These are phyloP conservation scores for Jamesozyma spencerorum DNA, from an alignment of 805 yeast species.

Conservation along the genomic window DNA sequence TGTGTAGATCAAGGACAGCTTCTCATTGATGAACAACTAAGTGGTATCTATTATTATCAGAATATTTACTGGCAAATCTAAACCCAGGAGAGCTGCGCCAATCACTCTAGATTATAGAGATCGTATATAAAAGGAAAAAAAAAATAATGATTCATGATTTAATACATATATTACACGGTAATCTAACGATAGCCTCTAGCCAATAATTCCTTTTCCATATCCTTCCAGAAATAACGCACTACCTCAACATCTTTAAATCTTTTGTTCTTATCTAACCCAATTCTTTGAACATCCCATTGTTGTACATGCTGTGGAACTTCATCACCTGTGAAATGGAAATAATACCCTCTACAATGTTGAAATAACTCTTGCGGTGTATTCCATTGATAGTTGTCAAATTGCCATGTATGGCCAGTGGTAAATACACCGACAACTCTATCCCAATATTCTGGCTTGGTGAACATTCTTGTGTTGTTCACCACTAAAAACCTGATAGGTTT, in stretches of 20 bases:
- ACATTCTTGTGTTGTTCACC: conserved; percentile 80
- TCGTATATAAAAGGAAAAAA: too few species aligned
- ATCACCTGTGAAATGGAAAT: conserved; percentile 68
- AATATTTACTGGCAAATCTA: conserved; percentile 32
- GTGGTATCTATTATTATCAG: conserved; percentile 55
- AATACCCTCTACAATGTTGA: conserved; percentile 77
- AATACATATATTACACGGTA: neutral
- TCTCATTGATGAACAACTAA: conserved; percentile 58
- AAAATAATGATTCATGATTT: neutral
- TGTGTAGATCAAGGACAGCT: conserved; percentile 50
- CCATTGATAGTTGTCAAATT: conserved; percentile 80
- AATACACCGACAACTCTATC: conserved; percentile 91
- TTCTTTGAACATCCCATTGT: conserved; percentile 82
- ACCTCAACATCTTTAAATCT: conserved; percentile 86
- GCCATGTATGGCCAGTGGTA: conserved; percentile 98
- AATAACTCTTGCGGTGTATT: conserved; percentile 71
- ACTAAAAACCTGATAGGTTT: conserved; percentile 40
- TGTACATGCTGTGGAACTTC: conserved; percentile 62
- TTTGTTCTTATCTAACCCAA: conserved; percentile 69
- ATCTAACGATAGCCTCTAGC: conserved; percentile 46
- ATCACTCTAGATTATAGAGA: too few species aligned
- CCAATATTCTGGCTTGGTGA: conserved; percentile 95
- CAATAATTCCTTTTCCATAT: conserved; percentile 63
- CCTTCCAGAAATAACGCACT: conserved; percentile 76
- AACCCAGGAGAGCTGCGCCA: too few species aligned